Percentiles rank a stretch among this genome's conserved stretches.
Conservation (phyloP, 805 yeast species). For the Candida germanica region DNA sequence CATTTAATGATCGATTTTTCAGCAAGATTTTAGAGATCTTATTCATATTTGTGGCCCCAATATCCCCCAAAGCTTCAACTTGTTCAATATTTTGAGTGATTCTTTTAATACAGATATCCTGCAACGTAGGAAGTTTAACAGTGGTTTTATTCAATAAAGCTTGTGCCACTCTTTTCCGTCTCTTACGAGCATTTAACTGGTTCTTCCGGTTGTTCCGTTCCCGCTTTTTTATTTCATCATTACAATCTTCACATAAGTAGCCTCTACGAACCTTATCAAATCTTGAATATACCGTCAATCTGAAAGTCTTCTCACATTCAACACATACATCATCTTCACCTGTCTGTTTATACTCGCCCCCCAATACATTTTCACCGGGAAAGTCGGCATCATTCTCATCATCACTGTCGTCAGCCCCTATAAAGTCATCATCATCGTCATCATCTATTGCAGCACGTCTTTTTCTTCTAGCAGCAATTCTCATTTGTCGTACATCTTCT, state of each 20-base stretch:
- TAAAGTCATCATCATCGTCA: conserved; percentile 19
- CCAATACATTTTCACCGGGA: conserved; percentile 19
- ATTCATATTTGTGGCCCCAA: conserved; percentile 68
- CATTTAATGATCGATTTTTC: conserved; percentile 75
- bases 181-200: conserved; percentile 65
- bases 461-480: conserved; percentile 30
- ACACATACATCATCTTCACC: conserved; percentile 62
- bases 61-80: conserved; percentile 82
- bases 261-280: conserved; percentile 52
- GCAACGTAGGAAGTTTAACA: conserved; percentile 64
- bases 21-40: conserved; percentile 76
- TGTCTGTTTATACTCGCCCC: conserved; percentile 25
- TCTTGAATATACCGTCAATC: conserved; percentile 65
- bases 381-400: conserved; percentile 31
- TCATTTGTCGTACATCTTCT: conserved; percentile 25
- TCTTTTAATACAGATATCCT: conserved; percentile 72
- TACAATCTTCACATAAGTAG: conserved; percentile 63
- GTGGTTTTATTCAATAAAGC: conserved; percentile 75
- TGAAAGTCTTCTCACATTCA: conserved; percentile 57
- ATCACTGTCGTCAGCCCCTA: conserved; percentile 29
- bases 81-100: conserved; percentile 66
- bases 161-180: conserved; percentile 75
- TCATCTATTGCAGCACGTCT: conserved; percentile 31
- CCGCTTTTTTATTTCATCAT: conserved; percentile 37
- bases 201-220: conserved; percentile 47